Percentiles rank a stretch among this genome's conserved stretches.
Conservation (phyloP, 2,329 filamentous ascomycete species). For the Hypoxylon sp. region DNA sequence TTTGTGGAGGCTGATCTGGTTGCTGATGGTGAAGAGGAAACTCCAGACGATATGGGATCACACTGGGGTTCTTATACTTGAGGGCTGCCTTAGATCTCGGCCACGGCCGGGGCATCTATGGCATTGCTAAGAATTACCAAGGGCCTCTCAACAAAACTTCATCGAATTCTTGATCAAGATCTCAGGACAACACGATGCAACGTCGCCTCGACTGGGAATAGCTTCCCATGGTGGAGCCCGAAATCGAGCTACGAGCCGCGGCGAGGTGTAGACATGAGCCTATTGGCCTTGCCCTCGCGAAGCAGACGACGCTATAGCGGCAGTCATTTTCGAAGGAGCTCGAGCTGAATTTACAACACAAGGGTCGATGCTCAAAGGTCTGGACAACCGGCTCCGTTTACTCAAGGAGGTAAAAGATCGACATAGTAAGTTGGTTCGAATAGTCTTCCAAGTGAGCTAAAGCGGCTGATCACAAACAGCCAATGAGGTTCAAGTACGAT, state of each 20-base stretch:
- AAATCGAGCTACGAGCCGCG: slow-evolving; percentile 1
- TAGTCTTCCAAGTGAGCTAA: slow-evolving; percentile 26
- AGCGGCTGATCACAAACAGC: slow-evolving; percentile 13
- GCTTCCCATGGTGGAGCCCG: slow-evolving; percentile 8
- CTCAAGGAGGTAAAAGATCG: slow-evolving; percentile 45
- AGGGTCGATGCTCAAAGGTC: slow-evolving; percentile 23
- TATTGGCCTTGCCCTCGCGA: slow-evolving; percentile 1
- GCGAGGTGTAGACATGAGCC: slow-evolving; percentile 1
- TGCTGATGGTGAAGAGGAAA: slow-evolving; percentile 41
- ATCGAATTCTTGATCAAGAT: slow-evolving; percentile 15
- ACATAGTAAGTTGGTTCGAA: slow-evolving; percentile 34
- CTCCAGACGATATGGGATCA: slow-evolving; percentile 24
- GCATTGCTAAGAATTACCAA: slow-evolving; percentile 4
- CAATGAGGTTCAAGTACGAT: slow-evolving; percentile 33
- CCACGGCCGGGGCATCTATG: slow-evolving; percentile 8
- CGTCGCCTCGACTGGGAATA: slow-evolving; percentile 21
- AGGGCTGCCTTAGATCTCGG: slow-evolving; percentile 10
- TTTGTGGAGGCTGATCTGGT: slow-evolving; percentile 33
- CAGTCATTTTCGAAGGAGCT: slow-evolving; percentile 1
- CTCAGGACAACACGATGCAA: slow-evolving; percentile 18
- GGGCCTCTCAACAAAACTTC: slow-evolving; percentile 10
- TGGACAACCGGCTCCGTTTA: slow-evolving; percentile 26
- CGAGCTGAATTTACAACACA: slow-evolving; percentile 30
- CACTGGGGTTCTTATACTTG: slow-evolving; percentile 47
- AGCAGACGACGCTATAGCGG: slow-evolving; percentile 10